Percentiles rank a stretch among this genome's conserved stretches.
These are phyloP conservation scores for Infundibulicybe gibba DNA, from an alignment of 768 basidiomycete genomes.

Conservation along the genomic window DNA sequence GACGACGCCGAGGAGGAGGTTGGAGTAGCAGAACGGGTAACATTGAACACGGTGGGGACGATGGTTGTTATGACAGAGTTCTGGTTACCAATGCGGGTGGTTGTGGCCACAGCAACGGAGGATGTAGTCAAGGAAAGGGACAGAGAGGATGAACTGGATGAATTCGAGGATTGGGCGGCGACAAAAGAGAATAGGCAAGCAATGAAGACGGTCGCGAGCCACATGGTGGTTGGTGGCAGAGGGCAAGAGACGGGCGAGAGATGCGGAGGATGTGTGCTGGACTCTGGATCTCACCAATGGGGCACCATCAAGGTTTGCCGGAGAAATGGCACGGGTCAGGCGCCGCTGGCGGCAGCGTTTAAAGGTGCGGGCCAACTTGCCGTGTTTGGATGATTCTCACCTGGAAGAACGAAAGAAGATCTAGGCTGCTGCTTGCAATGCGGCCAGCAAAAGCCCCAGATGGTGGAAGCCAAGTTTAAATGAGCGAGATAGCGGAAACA, in stretches of 20 bases:
- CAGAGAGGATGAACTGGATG: constrained; percentile 27
- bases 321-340: too few species aligned
- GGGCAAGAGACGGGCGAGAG: constrained; percentile 12
- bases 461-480: too few species aligned
- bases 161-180: constrained; percentile 30
- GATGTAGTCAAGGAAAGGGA: constrained; percentile 55
- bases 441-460: too few species aligned
- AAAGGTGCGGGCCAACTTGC: too few species aligned
- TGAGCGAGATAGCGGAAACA: too few species aligned
- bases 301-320: too few species aligned
- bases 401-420: too few species aligned
- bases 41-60: constrained; percentile 59
- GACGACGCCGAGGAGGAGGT: constrained; percentile 35
- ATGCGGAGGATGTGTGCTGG: background rate
- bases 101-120: constrained; percentile 45
- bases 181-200: constrained; percentile 20
- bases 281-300: too few species aligned
- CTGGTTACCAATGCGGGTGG: constrained; percentile 44
- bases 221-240: constrained; percentile 13
- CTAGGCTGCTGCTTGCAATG: too few species aligned
- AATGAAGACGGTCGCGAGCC: constrained; percentile 12
- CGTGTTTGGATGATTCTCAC: too few species aligned
- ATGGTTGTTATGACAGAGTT: constrained; percentile 48
- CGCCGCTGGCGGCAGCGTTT: too few species aligned
- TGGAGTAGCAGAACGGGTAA: constrained; percentile 51